phyloP scores from a whole-genome alignment of 2,329 filamentous ascomycete species.

The Curvularia verruculosa region DNA sequence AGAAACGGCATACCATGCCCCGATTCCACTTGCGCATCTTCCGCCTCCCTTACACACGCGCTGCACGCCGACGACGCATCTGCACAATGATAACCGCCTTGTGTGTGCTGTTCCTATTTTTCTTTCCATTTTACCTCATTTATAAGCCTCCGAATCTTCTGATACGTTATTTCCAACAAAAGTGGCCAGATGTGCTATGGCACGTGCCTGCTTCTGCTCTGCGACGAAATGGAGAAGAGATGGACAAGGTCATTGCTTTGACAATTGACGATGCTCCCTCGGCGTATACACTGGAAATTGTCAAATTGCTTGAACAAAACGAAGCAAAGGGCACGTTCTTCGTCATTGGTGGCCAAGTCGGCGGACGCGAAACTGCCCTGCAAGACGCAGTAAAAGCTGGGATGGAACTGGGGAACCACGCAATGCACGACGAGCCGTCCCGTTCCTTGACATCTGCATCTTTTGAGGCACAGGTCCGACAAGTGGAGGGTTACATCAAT shows the following conservation, averaged over 20 bases:
- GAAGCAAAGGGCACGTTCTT: constrained; percentile 84
- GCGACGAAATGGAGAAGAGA: background rate
- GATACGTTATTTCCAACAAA: constrained; percentile 71
- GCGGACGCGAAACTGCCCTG: constrained; percentile 58
- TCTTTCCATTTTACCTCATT: constrained; percentile 64
- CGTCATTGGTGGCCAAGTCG: constrained; percentile 79
- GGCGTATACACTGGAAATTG: constrained; percentile 71
- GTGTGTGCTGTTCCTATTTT: constrained; percentile 33
- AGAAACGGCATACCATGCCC: constrained; percentile 29
- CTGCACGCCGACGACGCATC: constrained; percentile 47
- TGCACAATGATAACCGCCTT: constrained; percentile 46
- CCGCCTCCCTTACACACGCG: constrained; percentile 46
- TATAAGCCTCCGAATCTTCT: constrained; percentile 81
- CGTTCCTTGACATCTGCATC: constrained; percentile 63
- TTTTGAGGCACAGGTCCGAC: constrained; percentile 67
- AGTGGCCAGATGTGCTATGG: constrained; percentile 82
- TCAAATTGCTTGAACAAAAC: constrained; percentile 68
- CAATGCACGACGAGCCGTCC: constrained; percentile 84
- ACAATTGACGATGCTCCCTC: constrained; percentile 90
- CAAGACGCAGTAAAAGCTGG: constrained; percentile 60
- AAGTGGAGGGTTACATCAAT: constrained; percentile 67
- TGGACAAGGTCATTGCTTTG: constrained; percentile 73
- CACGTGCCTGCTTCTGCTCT: constrained; percentile 59
- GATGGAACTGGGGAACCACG: constrained; percentile 78
- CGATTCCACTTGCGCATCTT: constrained; percentile 38